These are phyloP conservation scores for Geum urbanum DNA, from an alignment of 306 rosid species.

Conservation along the genomic window DNA sequence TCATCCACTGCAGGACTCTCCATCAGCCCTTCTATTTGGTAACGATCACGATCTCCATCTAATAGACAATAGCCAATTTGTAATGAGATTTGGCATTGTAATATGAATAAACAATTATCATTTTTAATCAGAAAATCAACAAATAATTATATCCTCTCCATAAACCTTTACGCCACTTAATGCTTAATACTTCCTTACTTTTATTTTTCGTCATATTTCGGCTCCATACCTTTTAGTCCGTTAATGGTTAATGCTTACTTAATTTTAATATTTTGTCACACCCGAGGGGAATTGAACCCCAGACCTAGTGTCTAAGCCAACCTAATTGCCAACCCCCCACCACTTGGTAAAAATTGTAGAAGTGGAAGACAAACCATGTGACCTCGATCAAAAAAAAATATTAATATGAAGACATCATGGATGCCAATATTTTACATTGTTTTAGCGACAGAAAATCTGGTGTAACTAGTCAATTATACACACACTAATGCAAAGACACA, in stretches of 20 bases:
- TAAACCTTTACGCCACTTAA: neutral
- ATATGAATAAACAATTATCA: neutral
- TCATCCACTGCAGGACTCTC: slow-evolving; percentile 91
- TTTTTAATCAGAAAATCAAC: neutral
- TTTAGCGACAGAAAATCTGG: neutral
- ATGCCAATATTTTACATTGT: neutral
- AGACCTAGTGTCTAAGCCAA: no score
- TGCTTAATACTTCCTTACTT: neutral
- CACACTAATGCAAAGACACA: neutral
- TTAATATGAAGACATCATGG: neutral
- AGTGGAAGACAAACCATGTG: neutral
- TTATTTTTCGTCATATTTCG: no score
- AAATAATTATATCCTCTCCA: no score
- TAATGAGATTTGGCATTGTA: slow-evolving; percentile 8
- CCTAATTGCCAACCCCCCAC: no score
- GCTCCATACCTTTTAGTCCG: no score
- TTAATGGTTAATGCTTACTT: no score
- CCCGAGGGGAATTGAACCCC: no score
- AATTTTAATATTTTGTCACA: no score
- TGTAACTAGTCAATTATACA: neutral
- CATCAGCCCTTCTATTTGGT: slow-evolving; percentile 83
- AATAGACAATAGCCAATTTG: slow-evolving; percentile 25
- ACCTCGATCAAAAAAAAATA: neutral
- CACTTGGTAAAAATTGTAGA: neutral
- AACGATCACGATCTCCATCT: slow-evolving; percentile 75